Conservation (phyloP, 495 filamentous ascomycete genomes). For the Letharia lupina region DNA sequence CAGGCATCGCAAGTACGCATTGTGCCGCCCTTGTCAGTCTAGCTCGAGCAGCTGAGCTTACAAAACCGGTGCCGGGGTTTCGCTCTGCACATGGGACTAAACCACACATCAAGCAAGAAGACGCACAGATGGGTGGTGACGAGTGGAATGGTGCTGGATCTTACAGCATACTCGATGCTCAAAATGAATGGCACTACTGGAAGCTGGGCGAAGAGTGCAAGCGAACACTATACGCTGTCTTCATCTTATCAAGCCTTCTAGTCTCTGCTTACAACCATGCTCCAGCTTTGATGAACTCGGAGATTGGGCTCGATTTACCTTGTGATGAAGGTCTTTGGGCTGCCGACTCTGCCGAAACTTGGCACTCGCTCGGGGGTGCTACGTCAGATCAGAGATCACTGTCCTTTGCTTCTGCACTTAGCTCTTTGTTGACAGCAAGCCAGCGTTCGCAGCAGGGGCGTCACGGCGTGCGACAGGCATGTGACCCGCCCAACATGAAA, state of each 20-base stretch:
- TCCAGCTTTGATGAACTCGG: slow-evolving; percentile 87
- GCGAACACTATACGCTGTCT: slow-evolving; percentile 86
- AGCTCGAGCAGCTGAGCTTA: slow-evolving; percentile 74
- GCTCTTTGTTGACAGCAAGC: slow-evolving; percentile 68
- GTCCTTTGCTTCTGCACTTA: slow-evolving; percentile 69
- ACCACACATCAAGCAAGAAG: slow-evolving; percentile 19
- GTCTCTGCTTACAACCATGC: slow-evolving; percentile 90
- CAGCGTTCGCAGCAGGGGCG: slow-evolving; percentile 58
- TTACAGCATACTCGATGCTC: slow-evolving; percentile 53
- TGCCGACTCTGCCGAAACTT: slow-evolving; percentile 69
- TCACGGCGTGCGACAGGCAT: slow-evolving; percentile 41
- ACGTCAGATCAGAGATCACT: slow-evolving; percentile 57
- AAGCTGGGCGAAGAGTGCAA: slow-evolving; percentile 85
- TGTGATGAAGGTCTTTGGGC: slow-evolving; percentile 91
- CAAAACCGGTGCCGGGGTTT: slow-evolving; percentile 36
- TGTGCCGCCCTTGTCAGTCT: slow-evolving; percentile 86
- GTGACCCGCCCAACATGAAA: slow-evolving; percentile 36
- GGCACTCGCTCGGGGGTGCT: slow-evolving; percentile 67
- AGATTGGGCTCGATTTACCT: slow-evolving; percentile 82
- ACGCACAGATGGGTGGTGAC: slow-evolving; percentile 23
- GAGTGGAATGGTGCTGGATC: slow-evolving; percentile 24
- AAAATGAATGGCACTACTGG: slow-evolving; percentile 83
- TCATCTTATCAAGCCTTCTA: slow-evolving; percentile 80
- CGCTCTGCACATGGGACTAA: background rate
- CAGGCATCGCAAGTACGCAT: slow-evolving; percentile 86